A percentile compares a stretch with the other conserved stretches of the same genome.
Conservation (phyloP, 2,329 filamentous ascomycete species). For the Colletotrichum liriopes region DNA sequence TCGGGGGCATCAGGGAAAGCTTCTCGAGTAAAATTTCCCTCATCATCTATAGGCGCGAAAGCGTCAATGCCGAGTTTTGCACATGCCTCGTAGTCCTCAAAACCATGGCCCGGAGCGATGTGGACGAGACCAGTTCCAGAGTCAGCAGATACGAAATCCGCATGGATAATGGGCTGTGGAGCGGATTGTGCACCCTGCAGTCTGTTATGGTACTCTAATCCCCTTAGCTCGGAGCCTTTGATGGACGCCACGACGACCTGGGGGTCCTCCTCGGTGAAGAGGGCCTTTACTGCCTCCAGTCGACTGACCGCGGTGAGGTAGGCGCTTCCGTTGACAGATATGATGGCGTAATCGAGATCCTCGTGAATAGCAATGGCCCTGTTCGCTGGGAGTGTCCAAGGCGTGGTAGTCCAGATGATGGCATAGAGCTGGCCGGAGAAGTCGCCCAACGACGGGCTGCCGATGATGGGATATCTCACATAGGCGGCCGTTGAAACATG, state of each 20-base stretch:
- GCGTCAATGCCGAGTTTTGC: constrained; percentile 78
- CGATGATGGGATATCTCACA: constrained; percentile 81
- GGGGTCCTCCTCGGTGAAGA: constrained; percentile 61
- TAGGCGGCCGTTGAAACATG: constrained; percentile 83
- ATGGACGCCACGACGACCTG: constrained; percentile 71
- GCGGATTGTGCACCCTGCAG: constrained; percentile 73
- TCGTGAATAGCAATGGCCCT: constrained; percentile 87
- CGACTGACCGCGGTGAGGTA: constrained; percentile 82
- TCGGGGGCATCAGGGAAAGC: constrained; percentile 81
- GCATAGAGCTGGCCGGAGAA: constrained; percentile 72
- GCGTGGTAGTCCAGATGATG: constrained; percentile 99
- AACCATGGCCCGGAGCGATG: constrained; percentile 93
- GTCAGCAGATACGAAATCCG: constrained; percentile 88
- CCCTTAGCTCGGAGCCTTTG: constrained; percentile 75
- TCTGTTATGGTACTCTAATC: constrained; percentile 78
- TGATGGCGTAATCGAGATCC: constrained; percentile 80
- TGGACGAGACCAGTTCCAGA: constrained; percentile 98
- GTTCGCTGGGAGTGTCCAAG: constrained; percentile 97
- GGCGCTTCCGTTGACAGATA: constrained; percentile 71
- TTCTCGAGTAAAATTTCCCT: constrained; percentile 84
- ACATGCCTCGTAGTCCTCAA: constrained; percentile 94
- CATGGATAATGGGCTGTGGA: constrained; percentile 81
- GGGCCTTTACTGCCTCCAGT: constrained; percentile 70
- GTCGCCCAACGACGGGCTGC: constrained; percentile 59
- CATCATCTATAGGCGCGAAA: constrained; percentile 86